These are phyloP conservation scores for Candida silvicultrix DNA, from an alignment of 805 yeast genomes.

Conservation along the genomic window DNA sequence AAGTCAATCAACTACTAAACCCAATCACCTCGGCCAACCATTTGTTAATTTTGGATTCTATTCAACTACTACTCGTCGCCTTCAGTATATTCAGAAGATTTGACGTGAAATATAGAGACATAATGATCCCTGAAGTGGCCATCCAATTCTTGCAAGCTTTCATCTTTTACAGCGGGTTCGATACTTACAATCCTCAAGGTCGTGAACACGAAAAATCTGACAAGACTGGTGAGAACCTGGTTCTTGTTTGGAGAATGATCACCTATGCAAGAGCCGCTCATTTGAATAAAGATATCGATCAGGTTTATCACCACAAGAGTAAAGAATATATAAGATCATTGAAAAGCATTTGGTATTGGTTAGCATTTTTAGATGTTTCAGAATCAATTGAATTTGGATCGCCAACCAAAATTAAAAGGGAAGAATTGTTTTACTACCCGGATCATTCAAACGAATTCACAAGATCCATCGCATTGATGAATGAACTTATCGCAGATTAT, in stretches of 20 bases:
- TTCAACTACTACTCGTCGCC: neutral
- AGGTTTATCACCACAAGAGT: neutral
- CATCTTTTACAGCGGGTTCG: neutral
- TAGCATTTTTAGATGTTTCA: neutral
- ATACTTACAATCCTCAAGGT: neutral
- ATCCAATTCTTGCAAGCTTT: neutral
- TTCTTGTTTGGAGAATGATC: neutral
- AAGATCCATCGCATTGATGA: neutral
- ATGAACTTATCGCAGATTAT: neutral
- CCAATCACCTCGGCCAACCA: neutral
- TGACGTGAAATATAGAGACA: neutral
- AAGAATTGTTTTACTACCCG: neutral
- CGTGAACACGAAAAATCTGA: neutral
- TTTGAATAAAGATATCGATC: neutral
- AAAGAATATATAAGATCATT: neutral
- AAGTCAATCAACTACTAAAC: neutral
- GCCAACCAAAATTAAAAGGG: neutral
- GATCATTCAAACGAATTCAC: neutral
- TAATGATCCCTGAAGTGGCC: neutral
- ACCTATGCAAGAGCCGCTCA: neutral
- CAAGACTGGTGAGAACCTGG: neutral
- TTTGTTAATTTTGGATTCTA: neutral
- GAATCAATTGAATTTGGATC: constrained; percentile 1
- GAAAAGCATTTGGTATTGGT: neutral
- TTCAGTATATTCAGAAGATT: neutral